A percentile compares a stretch with the other conserved stretches of the same genome.
These are phyloP conservation scores for Colletotrichum lupini DNA, from an alignment of 2,329 filamentous ascomycete species.

Conservation along the genomic window DNA sequence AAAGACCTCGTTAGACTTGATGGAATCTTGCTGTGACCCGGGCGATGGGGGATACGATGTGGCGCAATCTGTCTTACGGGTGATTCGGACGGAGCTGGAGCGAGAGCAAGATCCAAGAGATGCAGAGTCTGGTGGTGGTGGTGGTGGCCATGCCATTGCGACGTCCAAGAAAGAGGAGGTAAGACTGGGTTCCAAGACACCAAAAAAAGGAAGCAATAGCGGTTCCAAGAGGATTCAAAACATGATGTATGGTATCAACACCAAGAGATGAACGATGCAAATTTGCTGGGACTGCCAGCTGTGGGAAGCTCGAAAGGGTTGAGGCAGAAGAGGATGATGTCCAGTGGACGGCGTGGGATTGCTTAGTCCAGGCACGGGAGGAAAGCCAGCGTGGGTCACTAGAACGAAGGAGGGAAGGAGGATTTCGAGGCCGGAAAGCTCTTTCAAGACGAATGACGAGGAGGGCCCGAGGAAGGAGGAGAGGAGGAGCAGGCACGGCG, in stretches of 20 bases:
- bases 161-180: constrained; percentile 43
- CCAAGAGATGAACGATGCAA: constrained; percentile 34
- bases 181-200: constrained; percentile 56
- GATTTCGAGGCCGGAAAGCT: constrained; percentile 11
- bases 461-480: not conserved
- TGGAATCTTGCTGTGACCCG: constrained; percentile 26
- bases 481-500: not conserved
- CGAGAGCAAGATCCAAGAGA: constrained; percentile 46
- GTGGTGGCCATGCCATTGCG: constrained; percentile 47
- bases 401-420: constrained; percentile 33
- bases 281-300: constrained; percentile 19
- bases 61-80: constrained; percentile 51
- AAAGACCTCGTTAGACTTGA: constrained; percentile 41
- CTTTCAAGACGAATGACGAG: constrained; percentile 22
- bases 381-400: constrained; percentile 23
- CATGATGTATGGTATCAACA: constrained; percentile 49
- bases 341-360: constrained; percentile 3
- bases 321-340: constrained; percentile 29
- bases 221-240: constrained; percentile 46
- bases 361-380: constrained; percentile 30
- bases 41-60: constrained; percentile 44
- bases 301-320: constrained; percentile 13
- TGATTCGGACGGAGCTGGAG: constrained; percentile 50
- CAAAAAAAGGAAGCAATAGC: constrained; percentile 49
- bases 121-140: constrained; percentile 39